Evolutionary conservation across 2,329 filamentous ascomycete species (phyloP).

Genomic region (Diplocarpon rosae): DNA sequence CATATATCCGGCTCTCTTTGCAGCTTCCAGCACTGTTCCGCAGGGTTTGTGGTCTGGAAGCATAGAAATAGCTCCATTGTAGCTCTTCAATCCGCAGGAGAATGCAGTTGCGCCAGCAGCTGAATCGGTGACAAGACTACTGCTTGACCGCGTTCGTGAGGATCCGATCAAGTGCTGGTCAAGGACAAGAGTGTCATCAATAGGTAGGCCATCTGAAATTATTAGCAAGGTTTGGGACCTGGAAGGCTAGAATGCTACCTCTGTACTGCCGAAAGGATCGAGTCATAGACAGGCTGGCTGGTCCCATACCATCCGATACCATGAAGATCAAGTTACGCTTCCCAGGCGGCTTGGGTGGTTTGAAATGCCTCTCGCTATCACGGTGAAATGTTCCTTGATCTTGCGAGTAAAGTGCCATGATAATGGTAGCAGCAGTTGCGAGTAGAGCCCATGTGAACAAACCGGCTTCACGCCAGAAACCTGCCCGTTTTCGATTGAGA

Average conservation of each 20-base stretch:
- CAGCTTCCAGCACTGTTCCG: constrained; percentile 85
- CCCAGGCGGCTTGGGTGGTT: constrained; percentile 32
- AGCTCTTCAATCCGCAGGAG: constrained; percentile 84
- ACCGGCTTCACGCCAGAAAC: constrained; percentile 60
- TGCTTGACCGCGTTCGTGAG: constrained; percentile 74
- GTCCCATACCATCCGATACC: constrained; percentile 98
- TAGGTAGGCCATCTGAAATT: constrained; percentile 49
- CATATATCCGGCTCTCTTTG: constrained; percentile 81
- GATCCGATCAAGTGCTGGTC: constrained; percentile 87
- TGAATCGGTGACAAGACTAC: constrained; percentile 83
- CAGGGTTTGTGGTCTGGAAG: constrained; percentile 78
- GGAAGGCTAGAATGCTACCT: constrained; percentile 24
- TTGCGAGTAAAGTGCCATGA: constrained; percentile 75
- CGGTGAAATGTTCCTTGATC: constrained; percentile 60
- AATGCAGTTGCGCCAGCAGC: constrained; percentile 97
- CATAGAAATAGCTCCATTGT: constrained; percentile 91
- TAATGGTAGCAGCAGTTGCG: constrained; percentile 66
- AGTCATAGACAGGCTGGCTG: constrained; percentile 78
- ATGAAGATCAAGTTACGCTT: constrained; percentile 97
- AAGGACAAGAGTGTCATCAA: constrained; percentile 64
- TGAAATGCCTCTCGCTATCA: constrained; percentile 31
- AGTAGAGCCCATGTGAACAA: constrained; percentile 75
- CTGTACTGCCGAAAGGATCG: constrained; percentile 75
- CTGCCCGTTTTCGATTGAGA: constrained; percentile 31
- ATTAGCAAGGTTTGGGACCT: not conserved